Evolutionary conservation across 352 stramenopile genomes (phyloP).

Genomic region (Pythium pectinolyticum): DNA sequence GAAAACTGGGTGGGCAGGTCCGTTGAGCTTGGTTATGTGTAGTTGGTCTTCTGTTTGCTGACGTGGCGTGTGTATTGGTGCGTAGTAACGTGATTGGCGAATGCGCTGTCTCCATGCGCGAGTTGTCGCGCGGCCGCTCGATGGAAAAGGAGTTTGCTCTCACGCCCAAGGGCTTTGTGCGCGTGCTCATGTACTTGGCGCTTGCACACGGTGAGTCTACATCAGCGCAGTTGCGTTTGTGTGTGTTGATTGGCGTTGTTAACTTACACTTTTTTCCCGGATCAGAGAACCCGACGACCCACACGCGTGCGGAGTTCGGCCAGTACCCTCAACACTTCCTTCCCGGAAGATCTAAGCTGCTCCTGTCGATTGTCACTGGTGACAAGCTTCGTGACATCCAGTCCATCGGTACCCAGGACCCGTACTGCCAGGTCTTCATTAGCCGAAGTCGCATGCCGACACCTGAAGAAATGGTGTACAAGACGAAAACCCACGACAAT

Average conservation of each 20-base stretch:
- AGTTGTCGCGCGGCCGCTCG: constrained; percentile 67
- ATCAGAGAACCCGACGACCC: constrained; percentile 74
- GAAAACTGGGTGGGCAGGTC: constrained; percentile 83
- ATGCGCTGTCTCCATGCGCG: constrained; percentile 61
- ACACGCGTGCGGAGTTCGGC: constrained; percentile 62
- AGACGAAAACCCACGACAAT: constrained; percentile 75
- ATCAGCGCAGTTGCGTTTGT: background rate
- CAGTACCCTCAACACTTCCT: constrained; percentile 80
- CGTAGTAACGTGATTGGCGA: constrained; percentile 72
- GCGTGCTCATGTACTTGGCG: constrained; percentile 69
- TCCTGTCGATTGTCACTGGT: constrained; percentile 60
- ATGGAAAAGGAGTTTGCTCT: constrained; percentile 83
- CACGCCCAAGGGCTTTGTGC: constrained; percentile 66
- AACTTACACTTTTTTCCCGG: too few relatives aligned
- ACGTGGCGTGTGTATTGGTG: background rate
- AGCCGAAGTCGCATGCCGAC: constrained; percentile 44
- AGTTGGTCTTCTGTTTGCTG: background rate
- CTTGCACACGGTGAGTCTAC: constrained; percentile 55
- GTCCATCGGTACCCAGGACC: constrained; percentile 75
- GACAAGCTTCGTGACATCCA: constrained; percentile 79
- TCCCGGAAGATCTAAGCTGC: constrained; percentile 68
- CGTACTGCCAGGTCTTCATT: constrained; percentile 70
- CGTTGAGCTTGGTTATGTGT: background rate
- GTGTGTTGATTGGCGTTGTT: background rate
- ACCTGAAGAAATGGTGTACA: constrained; percentile 61